Conservation (phyloP, 2,329 filamentous ascomycete genomes). For the Monilinia fructicola region DNA sequence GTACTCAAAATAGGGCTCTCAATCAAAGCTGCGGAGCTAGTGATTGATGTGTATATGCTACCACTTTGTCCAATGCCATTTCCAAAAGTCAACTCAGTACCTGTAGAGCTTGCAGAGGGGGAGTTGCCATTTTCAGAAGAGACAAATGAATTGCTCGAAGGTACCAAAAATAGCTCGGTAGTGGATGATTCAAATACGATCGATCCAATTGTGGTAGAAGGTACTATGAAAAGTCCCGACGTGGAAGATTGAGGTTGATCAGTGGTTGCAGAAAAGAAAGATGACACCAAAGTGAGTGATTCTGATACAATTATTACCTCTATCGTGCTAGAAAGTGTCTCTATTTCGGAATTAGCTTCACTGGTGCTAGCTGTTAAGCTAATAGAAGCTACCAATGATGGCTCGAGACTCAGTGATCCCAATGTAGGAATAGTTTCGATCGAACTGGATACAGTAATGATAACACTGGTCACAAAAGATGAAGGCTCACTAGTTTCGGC, state of each 20-base stretch:
- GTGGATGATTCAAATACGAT: background rate
- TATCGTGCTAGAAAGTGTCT: background rate
- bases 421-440: background rate
- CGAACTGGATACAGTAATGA: background rate
- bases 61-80: slow-evolving; percentile 15
- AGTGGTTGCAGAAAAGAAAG: background rate
- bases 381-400: background rate
- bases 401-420: background rate
- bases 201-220: background rate
- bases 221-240: background rate
- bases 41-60: background rate
- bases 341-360: background rate
- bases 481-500: background rate
- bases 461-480: background rate
- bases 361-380: background rate
- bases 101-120: background rate
- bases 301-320: background rate
- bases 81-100: background rate
- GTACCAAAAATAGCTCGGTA: background rate
- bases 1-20: background rate
- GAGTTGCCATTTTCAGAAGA: background rate
- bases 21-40: slow-evolving; percentile 3
- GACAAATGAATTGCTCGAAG: background rate
- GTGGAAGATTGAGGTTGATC: background rate
- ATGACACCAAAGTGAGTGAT: background rate